Evolutionary conservation across 1,284 basidiomycete species (phyloP).

Genomic region (Sphaerobolus stellatus): DNA sequence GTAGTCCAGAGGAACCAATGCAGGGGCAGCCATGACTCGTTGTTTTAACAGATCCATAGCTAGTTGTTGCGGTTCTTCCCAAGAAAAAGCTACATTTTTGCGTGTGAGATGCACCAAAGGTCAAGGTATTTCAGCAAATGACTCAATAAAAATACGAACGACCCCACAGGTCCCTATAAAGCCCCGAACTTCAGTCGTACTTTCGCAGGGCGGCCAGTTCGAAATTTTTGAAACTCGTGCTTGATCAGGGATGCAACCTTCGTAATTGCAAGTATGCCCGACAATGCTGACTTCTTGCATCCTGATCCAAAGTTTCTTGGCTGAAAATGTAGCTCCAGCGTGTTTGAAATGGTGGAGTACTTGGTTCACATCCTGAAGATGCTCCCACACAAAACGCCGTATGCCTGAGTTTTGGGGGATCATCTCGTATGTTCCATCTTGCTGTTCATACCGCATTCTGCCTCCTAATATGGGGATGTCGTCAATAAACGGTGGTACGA

Average conservation of each 20-base stretch:
- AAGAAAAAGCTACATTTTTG: slow-evolving; percentile 30
- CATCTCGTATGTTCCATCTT: slow-evolving; percentile 21
- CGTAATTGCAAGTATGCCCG: slow-evolving; percentile 22
- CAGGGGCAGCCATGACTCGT: slow-evolving; percentile 18
- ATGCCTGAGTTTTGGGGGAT: slow-evolving; percentile 24
- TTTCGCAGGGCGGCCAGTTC: slow-evolving; percentile 24
- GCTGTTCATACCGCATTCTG: slow-evolving; percentile 20
- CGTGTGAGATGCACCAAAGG: slow-evolving; percentile 27
- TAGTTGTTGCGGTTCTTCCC: slow-evolving; percentile 13
- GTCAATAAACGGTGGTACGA: slow-evolving; percentile 33
- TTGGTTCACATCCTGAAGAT: slow-evolving; percentile 29
- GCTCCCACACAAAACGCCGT: slow-evolving; percentile 35
- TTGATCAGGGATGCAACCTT: slow-evolving; percentile 27
- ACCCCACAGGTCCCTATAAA: slow-evolving; percentile 31
- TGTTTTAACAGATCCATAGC: slow-evolving; percentile 32
- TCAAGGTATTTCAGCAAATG: slow-evolving; percentile 25
- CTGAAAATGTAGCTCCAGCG: slow-evolving; percentile 23
- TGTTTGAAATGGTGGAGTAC: slow-evolving; percentile 25
- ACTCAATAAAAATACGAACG: slow-evolving; percentile 27
- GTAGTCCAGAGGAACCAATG: slow-evolving; percentile 35
- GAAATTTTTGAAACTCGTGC: slow-evolving; percentile 20
- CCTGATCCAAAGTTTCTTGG: slow-evolving; percentile 19
- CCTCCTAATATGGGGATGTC: slow-evolving; percentile 20
- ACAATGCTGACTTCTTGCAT: slow-evolving; percentile 19
- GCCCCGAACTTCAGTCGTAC: slow-evolving; percentile 24